Evolutionary conservation across 106 monocot species (phyloP).

Genomic region (Chionographis japonica): DNA sequence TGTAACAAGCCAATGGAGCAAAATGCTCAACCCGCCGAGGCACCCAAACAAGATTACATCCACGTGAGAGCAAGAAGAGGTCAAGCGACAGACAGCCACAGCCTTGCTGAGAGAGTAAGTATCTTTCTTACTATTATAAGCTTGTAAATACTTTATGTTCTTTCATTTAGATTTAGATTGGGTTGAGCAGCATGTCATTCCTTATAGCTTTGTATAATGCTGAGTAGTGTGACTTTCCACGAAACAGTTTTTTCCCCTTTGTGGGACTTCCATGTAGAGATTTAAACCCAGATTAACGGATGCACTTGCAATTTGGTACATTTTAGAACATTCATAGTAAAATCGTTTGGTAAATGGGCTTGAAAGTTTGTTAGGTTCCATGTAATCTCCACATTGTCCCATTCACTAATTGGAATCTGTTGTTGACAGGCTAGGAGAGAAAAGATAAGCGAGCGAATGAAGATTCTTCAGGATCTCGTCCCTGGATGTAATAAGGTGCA

Average conservation of each 20-base stretch:
- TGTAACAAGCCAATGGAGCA: constrained; percentile 38
- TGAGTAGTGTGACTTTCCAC: not conserved
- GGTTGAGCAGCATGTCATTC: not conserved
- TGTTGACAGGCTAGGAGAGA: constrained; percentile 75
- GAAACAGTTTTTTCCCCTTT: too few relatives aligned
- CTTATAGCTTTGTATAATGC: not conserved
- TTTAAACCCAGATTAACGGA: too few relatives aligned
- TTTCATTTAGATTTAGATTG: not conserved
- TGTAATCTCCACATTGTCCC: not conserved
- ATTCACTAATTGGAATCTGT: constrained; percentile 2
- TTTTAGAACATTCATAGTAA: too few relatives aligned
- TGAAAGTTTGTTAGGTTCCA: not conserved
- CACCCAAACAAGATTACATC: constrained; percentile 74
- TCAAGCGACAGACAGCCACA: constrained; percentile 95
- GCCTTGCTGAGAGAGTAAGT: constrained; percentile 93
- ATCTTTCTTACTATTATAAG: not conserved
- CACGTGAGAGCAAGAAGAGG: constrained; percentile 94
- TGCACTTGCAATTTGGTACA: too few relatives aligned
- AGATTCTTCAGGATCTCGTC: constrained; percentile 84
- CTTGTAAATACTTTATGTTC: not conserved
- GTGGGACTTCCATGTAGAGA: too few relatives aligned
- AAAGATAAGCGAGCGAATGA: constrained; percentile 88
- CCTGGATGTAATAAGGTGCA: constrained; percentile 84
- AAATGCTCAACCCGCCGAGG: constrained; percentile 39
- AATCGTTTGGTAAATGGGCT: too few relatives aligned